A percentile compares a stretch with the other conserved stretches of the same genome.
Evolutionary conservation across 1,139 yeast species (phyloP).

Genomic region (Geotrichum fermentans): DNA sequence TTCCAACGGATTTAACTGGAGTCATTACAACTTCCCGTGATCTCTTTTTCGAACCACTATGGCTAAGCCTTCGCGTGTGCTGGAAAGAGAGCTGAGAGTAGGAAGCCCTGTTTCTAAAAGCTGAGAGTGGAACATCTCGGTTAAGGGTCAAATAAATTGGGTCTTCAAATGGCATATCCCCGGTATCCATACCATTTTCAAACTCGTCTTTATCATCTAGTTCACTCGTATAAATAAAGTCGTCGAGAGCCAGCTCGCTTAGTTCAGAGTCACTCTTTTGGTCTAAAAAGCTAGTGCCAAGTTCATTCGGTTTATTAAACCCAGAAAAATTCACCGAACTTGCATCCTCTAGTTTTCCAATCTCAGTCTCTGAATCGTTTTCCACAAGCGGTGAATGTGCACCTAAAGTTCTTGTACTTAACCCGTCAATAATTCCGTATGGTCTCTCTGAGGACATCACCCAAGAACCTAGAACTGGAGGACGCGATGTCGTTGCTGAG

Average conservation of each 20-base stretch:
- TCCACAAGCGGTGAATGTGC: no score
- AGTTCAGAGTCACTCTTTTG: slow-evolving; percentile 40
- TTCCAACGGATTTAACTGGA: slow-evolving; percentile 8
- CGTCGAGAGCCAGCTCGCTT: slow-evolving; percentile 76
- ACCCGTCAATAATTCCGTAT: slow-evolving; percentile 89
- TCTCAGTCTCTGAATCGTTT: no score
- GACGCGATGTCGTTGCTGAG: slow-evolving; percentile 76
- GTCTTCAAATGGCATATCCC: slow-evolving; percentile 17
- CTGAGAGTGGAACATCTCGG: slow-evolving; percentile 74
- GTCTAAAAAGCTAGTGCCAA: slow-evolving; percentile 18
- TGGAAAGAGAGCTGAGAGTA: slow-evolving; percentile 12
- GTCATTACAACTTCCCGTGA: slow-evolving; percentile 12
- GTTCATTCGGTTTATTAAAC: slow-evolving; percentile 16
- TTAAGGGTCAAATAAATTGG: slow-evolving; percentile 29
- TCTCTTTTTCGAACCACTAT: background rate
- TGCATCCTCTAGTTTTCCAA: no score
- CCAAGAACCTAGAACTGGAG: slow-evolving; percentile 93
- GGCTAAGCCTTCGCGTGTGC: slow-evolving; percentile 9
- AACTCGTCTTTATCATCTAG: slow-evolving; percentile 63
- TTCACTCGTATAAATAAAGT: slow-evolving; percentile 80
- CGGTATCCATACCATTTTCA: slow-evolving; percentile 28
- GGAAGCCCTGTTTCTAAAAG: slow-evolving; percentile 43
- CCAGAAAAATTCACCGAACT: no score
- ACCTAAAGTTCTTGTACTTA: slow-evolving; percentile 81
- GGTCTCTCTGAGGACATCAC: slow-evolving; percentile 72